A percentile compares a stretch with the other conserved stretches of the same genome.
Conservation (phyloP, 2,329 filamentous ascomycete genomes). For the Paecilomyces dactylethromorphus region DNA sequence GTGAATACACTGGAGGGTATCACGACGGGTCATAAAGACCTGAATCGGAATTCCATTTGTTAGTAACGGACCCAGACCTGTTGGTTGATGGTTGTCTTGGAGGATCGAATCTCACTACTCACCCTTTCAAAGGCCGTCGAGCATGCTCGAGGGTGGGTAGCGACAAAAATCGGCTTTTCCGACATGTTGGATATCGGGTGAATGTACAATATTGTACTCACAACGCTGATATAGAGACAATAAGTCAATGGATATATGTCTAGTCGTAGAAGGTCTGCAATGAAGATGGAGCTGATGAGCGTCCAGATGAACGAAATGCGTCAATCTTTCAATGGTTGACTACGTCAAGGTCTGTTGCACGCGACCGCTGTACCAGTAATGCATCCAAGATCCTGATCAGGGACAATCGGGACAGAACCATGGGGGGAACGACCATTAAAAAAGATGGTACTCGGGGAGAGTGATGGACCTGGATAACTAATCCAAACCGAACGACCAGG, state of each 20-base stretch:
- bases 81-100: neutral
- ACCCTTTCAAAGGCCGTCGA: constrained; percentile 96
- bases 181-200: constrained; percentile 51
- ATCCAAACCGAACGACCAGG: neutral
- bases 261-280: neutral
- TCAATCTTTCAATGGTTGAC: neutral
- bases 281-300: neutral
- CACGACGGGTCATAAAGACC: constrained; percentile 94
- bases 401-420: neutral
- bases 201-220: neutral
- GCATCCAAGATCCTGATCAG: neutral
- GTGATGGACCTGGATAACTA: neutral
- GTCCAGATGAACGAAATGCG: neutral
- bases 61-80: neutral
- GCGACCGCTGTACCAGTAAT: neutral
- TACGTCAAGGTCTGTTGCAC: neutral
- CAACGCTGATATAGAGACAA: neutral
- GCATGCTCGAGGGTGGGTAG: constrained; percentile 89
- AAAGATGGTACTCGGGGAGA: neutral
- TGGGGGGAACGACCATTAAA: neutral
- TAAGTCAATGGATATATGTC: neutral
- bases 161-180: constrained; percentile 79
- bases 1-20: constrained; percentile 76
- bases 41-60: constrained; percentile 25
- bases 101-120: constrained; percentile 25